Evolutionary conservation across 345 rosid genomes (phyloP).

Genomic region (Eucalyptus erythrocorys): DNA sequence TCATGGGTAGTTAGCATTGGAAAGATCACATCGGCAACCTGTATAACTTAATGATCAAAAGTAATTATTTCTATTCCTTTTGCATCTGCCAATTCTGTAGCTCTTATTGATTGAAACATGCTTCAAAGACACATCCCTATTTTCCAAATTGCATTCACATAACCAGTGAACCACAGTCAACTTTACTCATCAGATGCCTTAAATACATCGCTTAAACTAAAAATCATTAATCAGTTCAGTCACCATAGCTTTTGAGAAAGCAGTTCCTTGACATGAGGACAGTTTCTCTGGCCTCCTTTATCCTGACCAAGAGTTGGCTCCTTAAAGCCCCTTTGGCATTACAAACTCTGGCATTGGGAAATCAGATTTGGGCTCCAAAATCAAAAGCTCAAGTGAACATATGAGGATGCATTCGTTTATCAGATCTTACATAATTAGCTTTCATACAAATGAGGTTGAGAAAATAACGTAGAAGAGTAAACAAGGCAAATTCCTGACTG

Average conservation of each 20-base stretch:
- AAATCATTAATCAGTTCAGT: not conserved
- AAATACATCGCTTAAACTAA: not conserved
- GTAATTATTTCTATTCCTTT: too few species aligned
- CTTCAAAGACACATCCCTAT: not conserved
- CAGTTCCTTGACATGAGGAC: not conserved
- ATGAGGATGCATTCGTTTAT: not conserved
- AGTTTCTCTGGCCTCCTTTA: not conserved
- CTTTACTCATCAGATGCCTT: not conserved
- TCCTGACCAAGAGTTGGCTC: not conserved
- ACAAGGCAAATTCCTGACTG: not conserved
- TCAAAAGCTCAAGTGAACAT: not conserved
- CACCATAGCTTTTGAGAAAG: not conserved
- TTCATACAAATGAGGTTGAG: not conserved
- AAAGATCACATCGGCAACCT: not conserved
- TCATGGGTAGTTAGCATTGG: not conserved
- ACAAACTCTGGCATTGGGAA: not conserved
- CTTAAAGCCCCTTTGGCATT: not conserved
- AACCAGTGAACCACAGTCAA: not conserved
- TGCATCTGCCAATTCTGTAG: not conserved
- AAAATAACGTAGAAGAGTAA: not conserved
- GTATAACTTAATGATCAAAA: too few species aligned
- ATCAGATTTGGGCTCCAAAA: not conserved
- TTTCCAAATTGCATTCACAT: not conserved
- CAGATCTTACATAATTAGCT: not conserved
- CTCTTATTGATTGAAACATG: not conserved